These are phyloP conservation scores for Penicillium coffeae DNA, from an alignment of 495 filamentous ascomycete species.

Conservation along the genomic window DNA sequence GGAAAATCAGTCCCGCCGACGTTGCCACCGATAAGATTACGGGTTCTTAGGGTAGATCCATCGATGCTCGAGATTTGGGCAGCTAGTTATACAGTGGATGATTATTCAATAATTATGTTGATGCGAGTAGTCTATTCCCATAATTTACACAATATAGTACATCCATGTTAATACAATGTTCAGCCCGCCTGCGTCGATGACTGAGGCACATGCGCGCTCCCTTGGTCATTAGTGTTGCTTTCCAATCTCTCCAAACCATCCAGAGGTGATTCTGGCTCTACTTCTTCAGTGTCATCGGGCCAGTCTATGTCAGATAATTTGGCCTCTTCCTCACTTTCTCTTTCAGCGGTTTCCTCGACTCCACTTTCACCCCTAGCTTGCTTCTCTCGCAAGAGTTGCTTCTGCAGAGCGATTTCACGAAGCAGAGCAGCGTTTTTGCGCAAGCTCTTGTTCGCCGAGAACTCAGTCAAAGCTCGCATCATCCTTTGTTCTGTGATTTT, in stretches of 20 bases:
- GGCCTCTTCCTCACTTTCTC: background rate
- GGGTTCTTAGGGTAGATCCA: too few relatives aligned
- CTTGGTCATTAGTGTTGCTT: background rate
- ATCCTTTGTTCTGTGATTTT: constrained; percentile 73
- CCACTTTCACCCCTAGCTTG: background rate
- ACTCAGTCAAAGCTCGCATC: constrained; percentile 57
- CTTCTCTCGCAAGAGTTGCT: constrained; percentile 28
- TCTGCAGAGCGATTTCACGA: constrained; percentile 41
- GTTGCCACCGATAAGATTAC: constrained; percentile 41
- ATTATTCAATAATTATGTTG: too few relatives aligned
- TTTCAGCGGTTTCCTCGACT: background rate
- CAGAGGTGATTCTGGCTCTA: background rate
- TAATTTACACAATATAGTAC: background rate
- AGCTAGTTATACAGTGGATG: background rate
- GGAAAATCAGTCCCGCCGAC: constrained; percentile 43
- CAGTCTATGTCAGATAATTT: background rate
- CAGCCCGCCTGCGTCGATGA: background rate
- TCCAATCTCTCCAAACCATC: background rate
- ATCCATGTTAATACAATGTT: background rate
- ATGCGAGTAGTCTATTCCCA: background rate
- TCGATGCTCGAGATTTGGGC: background rate
- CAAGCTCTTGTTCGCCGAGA: constrained; percentile 47
- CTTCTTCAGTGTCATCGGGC: background rate
- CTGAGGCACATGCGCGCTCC: background rate
- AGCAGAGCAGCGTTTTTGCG: constrained; percentile 40